phyloP scores from a whole-genome alignment of 176 grass and related monocot genomes.

The Oryza meyeriana region DNA sequence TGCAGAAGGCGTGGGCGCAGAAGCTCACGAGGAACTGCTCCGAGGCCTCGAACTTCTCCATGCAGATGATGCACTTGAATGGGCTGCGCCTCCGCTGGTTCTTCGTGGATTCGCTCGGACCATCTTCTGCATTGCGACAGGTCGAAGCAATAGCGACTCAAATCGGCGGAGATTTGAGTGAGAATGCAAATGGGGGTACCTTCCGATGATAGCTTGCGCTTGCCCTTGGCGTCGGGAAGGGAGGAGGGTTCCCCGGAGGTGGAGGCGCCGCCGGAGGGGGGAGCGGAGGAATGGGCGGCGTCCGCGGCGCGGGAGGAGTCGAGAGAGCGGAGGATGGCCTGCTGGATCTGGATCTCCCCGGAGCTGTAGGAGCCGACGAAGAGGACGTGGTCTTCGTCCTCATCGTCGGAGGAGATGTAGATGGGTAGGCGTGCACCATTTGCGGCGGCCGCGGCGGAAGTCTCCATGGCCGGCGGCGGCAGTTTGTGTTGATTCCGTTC shows the following conservation, averaged over 20 bases:
- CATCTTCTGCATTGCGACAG: background rate
- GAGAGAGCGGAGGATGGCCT: constrained; percentile 38
- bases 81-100: background rate
- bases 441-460: constrained; percentile 5
- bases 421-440: background rate
- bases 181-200: background rate
- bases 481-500: background rate
- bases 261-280: background rate
- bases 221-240: constrained; percentile 26
- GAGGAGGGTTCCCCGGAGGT: background rate
- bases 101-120: background rate
- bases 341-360: constrained; percentile 45
- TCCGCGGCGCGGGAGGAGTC: background rate
- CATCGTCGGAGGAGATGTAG: constrained; percentile 15
- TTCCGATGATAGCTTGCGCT: constrained; percentile 28
- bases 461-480: constrained; percentile 28
- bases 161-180: background rate
- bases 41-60: constrained; percentile 17
- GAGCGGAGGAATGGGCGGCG: background rate
- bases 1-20: constrained; percentile 53
- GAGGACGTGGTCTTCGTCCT: background rate
- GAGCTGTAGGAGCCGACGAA: background rate
- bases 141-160: background rate
- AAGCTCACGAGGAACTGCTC: constrained; percentile 27
- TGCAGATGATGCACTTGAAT: constrained; percentile 61